Conservation (phyloP, 169 alveolate genomes). For the Cryptosporidium tyzzeri region DNA sequence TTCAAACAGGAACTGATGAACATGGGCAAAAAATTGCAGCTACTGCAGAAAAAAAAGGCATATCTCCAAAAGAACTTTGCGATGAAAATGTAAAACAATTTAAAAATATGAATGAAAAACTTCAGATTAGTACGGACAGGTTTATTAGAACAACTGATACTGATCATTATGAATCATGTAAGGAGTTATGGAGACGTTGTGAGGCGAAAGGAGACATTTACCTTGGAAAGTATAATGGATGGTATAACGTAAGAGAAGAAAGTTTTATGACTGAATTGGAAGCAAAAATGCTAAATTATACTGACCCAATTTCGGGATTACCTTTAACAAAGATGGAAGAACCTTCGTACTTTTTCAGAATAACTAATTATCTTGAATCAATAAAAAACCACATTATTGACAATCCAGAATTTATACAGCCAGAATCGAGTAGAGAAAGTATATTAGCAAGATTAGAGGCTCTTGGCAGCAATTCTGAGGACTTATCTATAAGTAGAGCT, state of each 20-base stretch:
- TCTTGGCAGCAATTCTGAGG: constrained; percentile 84
- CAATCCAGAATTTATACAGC: constrained; percentile 82
- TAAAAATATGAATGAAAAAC: constrained; percentile 60
- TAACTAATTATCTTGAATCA: constrained; percentile 88
- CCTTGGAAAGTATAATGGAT: constrained; percentile 88
- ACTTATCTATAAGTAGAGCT: constrained; percentile 90
- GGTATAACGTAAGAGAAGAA: constrained; percentile 94
- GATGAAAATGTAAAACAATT: constrained; percentile 77
- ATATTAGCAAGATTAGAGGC: constrained; percentile 85
- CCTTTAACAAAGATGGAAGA: constrained; percentile 90
- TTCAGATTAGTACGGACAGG: constrained; percentile 81
- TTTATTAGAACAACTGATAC: constrained; percentile 90
- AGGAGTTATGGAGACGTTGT: constrained; percentile 85
- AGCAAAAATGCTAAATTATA: constrained; percentile 88
- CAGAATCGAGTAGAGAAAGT: constrained; percentile 85
- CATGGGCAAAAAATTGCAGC: constrained; percentile 93
- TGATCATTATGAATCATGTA: constrained; percentile 84
- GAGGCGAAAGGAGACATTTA: constrained; percentile 87
- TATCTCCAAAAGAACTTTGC: constrained; percentile 87
- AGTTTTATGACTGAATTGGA: constrained; percentile 90
- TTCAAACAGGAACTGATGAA: constrained; percentile 93
- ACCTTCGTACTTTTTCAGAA: constrained; percentile 89
- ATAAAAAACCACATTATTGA: constrained; percentile 83
- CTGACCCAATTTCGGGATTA: constrained; percentile 86
- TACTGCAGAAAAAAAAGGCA: constrained; percentile 86